A percentile compares a stretch with the other conserved stretches of the same genome.
Conservation (phyloP, 257 asterid species). For the Vinca minor region DNA sequence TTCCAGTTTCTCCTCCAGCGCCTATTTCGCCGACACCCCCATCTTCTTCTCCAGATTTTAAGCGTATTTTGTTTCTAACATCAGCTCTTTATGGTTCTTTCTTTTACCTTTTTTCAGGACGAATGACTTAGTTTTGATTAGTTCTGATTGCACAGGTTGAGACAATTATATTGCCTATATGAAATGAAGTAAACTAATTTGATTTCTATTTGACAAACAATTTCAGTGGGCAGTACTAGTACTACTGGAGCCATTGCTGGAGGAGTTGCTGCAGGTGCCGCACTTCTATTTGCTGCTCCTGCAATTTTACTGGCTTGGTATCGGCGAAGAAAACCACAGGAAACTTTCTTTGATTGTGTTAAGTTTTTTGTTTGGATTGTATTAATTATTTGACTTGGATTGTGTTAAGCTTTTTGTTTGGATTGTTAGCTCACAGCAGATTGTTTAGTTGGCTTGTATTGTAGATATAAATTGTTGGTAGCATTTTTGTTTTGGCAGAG, state of each 20-base stretch:
- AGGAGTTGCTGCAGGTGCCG: constrained; percentile 88
- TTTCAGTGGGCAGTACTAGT: constrained; percentile 60
- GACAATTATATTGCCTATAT: neutral
- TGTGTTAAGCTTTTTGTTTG: no score
- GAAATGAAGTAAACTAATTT: neutral
- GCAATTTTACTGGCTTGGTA: constrained; percentile 68
- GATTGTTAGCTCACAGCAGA: no score
- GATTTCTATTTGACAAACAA: neutral
- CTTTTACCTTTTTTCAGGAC: neutral
- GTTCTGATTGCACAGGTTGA: neutral
- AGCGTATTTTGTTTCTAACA: neutral
- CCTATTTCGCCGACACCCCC: constrained; percentile 46
- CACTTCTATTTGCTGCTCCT: constrained; percentile 81
- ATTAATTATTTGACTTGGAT: no score
- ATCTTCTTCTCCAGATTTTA: constrained; percentile 40
- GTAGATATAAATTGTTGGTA: no score
- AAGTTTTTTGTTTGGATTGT: no score
- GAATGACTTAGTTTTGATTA: neutral
- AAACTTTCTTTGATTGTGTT: constrained; percentile 80
- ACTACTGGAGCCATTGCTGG: constrained; percentile 85
- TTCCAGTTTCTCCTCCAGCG: constrained; percentile 70
- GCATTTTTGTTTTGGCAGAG: no score
- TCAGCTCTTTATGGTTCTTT: neutral
- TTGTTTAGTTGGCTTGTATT: no score
- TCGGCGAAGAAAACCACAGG: constrained; percentile 69